Base-by-base conservation (phyloP, 2,329 filamentous ascomycete species). In the Juglanconis oblonga region DNA sequence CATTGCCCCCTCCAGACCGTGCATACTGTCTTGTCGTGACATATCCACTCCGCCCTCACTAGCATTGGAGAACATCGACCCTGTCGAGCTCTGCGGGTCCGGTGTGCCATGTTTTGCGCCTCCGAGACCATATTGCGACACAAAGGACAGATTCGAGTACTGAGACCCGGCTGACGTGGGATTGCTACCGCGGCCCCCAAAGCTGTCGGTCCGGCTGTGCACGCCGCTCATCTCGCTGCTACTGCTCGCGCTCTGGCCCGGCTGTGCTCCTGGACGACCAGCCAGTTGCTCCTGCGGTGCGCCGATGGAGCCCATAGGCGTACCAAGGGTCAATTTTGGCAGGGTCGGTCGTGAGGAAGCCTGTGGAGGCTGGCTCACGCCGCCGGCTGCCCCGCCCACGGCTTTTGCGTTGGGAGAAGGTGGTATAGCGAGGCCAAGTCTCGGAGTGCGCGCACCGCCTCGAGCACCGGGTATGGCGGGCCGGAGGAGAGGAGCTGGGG, bases 341-440 rank as follows among this genome's bases (percentile, higher is more conserved):
- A 90, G 85, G 31, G 86, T 78, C 31, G 91, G 88, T 52, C 87
- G 82, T 33, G 77, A 73, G 53, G 72, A 73, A 64, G 74, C 72
- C 65, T 72, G 69, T 66, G 70, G 69, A 61, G 74, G 52, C 47
- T 60, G 61, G 29, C 48, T 42, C 33, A 48, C 49, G 5, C 52
- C 57, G 36, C 52, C 76, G 5, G 44, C 45, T 69, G 81, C 74
- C 66, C 79, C 81, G 66, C 83, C 84, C 55, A 95, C 86, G 2
- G 93, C 87, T 73, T 93, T 91, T 64, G 82, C 88, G 76, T 87
- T 94, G 52, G 92, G 91, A 40, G 92, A 96, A 1, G 90, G 87
- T 42, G 94, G 94, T 61, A 98, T 98, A 50, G 93, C 91, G 59
- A 98, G 85, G 49, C 92, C 94, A 61, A 98, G 83, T 68, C 90